Conservation (phyloP, 352 stramenopile genomes). For the Globisporangium irregulare region DNA sequence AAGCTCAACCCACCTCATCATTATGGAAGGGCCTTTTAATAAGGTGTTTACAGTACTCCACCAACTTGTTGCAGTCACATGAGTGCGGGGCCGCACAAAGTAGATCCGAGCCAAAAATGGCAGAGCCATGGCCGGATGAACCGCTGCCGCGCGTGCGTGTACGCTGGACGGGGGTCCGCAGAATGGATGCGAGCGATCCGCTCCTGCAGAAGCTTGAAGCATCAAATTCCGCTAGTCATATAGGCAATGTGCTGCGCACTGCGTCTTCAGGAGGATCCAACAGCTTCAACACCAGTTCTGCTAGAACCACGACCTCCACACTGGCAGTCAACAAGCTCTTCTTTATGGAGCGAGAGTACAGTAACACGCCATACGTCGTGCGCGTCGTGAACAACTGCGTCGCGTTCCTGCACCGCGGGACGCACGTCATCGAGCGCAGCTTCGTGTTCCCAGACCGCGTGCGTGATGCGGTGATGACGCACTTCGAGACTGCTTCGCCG, state of each 20-base stretch:
- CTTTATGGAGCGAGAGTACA: slow-evolving; percentile 32
- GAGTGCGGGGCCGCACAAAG: not conserved
- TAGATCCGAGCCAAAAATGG: slow-evolving; percentile 1
- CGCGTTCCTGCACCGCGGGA: slow-evolving; percentile 48
- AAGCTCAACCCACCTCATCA: not conserved
- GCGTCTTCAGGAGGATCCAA: not conserved
- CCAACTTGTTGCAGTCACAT: slow-evolving; percentile 11
- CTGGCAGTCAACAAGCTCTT: slow-evolving; percentile 19
- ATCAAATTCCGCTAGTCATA: too few relatives aligned
- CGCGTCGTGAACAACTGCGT: slow-evolving; percentile 44
- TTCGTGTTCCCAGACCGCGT: slow-evolving; percentile 62
- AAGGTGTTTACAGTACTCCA: not conserved
- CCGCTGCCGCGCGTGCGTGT: slow-evolving; percentile 22
- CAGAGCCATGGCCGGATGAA: not conserved
- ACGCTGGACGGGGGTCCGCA: slow-evolving; percentile 28
- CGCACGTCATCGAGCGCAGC: slow-evolving; percentile 54
- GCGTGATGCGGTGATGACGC: slow-evolving; percentile 45
- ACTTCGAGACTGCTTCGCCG: slow-evolving; percentile 29
- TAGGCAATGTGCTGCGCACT: not conserved
- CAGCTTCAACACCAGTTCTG: not conserved
- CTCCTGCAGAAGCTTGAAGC: not conserved
- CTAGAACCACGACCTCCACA: not conserved
- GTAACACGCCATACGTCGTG: slow-evolving; percentile 33
- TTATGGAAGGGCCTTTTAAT: not conserved
- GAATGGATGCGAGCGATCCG: slow-evolving; percentile 14